These are phyloP conservation scores for Pyronema domesticum DNA, from an alignment of 495 filamentous ascomycete species.

Conservation along the genomic window DNA sequence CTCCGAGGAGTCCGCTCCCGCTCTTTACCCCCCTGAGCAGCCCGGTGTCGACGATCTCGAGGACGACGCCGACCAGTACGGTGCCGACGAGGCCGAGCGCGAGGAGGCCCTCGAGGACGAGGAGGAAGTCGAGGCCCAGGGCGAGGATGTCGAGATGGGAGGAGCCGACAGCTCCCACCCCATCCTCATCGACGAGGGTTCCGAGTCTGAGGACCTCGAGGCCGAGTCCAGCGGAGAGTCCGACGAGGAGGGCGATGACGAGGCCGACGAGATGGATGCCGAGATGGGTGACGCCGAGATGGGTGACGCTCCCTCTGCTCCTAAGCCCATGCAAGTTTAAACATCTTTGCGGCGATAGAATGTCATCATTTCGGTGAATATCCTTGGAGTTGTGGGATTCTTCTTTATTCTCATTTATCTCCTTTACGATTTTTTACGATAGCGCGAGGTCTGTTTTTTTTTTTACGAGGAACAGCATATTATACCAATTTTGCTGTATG, in stretches of 20 bases:
- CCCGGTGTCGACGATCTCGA: slow-evolving; percentile 75
- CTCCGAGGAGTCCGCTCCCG: slow-evolving; percentile 81
- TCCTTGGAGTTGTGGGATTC: neutral
- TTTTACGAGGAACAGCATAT: slow-evolving; percentile 2
- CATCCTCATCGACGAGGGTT: slow-evolving; percentile 52
- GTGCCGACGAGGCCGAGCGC: slow-evolving; percentile 63
- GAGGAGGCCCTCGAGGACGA: slow-evolving; percentile 32
- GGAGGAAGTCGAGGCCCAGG: slow-evolving; percentile 29
- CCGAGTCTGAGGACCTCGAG: slow-evolving; percentile 91
- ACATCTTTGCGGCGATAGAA: neutral
- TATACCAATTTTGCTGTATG: neutral
- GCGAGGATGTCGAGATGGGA: slow-evolving; percentile 27
- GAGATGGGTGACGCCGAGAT: slow-evolving; percentile 56
- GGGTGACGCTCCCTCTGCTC: slow-evolving; percentile 9
- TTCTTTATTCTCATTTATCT: neutral
- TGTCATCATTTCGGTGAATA: neutral
- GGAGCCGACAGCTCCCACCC: slow-evolving; percentile 30
- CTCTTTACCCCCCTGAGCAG: slow-evolving; percentile 93
- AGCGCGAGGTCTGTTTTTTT: slow-evolving; percentile 8
- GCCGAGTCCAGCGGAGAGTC: slow-evolving; percentile 76
- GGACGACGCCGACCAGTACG: slow-evolving; percentile 73
- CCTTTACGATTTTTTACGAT: slow-evolving; percentile 12
- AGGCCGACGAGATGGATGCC: slow-evolving; percentile 46
- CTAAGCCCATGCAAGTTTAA: neutral
- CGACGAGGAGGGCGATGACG: slow-evolving; percentile 61